These are phyloP conservation scores for Cicer bijugum DNA, from an alignment of 306 rosid species.

Conservation along the genomic window DNA sequence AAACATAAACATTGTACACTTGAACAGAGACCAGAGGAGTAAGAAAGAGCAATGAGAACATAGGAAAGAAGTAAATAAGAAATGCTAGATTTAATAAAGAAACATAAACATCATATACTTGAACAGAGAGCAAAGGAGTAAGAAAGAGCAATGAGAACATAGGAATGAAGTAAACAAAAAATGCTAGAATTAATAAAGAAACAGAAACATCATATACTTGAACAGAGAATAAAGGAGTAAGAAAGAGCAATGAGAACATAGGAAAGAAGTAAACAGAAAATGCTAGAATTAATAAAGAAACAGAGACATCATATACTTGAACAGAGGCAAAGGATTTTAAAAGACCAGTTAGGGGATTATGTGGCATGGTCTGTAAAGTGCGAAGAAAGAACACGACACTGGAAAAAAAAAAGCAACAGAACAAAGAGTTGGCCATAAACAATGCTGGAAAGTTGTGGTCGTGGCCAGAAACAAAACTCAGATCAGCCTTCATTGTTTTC, in stretches of 20 bases:
- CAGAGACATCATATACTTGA: background rate
- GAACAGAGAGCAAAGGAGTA: no score
- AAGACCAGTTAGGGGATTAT: background rate
- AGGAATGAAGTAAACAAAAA: background rate
- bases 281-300: background rate
- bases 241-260: background rate
- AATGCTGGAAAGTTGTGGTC: background rate
- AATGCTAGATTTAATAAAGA: no score
- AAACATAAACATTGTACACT: no score
- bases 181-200: background rate
- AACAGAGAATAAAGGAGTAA: background rate
- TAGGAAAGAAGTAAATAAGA: no score
- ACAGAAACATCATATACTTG: background rate
- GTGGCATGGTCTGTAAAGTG: background rate
- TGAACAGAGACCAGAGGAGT: no score
- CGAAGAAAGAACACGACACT: background rate
- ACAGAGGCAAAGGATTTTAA: background rate
- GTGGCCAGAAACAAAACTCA: background rate
- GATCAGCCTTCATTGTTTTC: background rate
- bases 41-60: background rate
- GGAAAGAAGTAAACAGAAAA: background rate
- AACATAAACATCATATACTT: no score
- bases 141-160: background rate
- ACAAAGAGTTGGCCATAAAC: background rate
- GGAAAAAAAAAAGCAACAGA: background rate